These are phyloP conservation scores for Pseudonectria buxi DNA, from an alignment of 2,329 filamentous ascomycete genomes.

Conservation along the genomic window DNA sequence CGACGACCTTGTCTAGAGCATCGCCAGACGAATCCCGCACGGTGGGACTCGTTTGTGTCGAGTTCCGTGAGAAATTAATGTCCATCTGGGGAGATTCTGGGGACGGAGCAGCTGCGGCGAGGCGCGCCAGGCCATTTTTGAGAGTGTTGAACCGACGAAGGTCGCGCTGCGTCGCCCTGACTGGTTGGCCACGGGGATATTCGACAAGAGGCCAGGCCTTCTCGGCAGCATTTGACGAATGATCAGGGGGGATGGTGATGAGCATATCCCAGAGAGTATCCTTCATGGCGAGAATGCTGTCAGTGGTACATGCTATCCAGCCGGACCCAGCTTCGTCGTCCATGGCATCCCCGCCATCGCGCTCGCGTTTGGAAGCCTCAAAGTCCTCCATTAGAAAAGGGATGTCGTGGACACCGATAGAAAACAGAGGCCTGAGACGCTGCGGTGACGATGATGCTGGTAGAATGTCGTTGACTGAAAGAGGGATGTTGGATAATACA, in stretches of 20 bases:
- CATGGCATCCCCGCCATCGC: slow-evolving; percentile 29
- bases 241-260: slow-evolving; percentile 67
- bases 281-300: slow-evolving; percentile 86
- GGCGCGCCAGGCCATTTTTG: slow-evolving; percentile 51
- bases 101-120: slow-evolving; percentile 26
- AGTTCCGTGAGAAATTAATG: slow-evolving; percentile 18
- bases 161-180: slow-evolving; percentile 88
- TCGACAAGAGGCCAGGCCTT: slow-evolving; percentile 73
- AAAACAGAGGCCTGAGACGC: slow-evolving; percentile 78
- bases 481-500: slow-evolving; percentile 82
- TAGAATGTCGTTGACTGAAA: slow-evolving; percentile 64
- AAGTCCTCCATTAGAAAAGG: slow-evolving; percentile 62
- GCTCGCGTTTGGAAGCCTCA: slow-evolving; percentile 35
- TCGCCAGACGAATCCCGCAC: slow-evolving; percentile 37
- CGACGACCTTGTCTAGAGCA: slow-evolving; percentile 49
- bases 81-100: slow-evolving; percentile 24
- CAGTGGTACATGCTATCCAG: slow-evolving; percentile 94
- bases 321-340: slow-evolving; percentile 50
- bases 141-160: slow-evolving; percentile 71
- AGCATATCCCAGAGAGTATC: slow-evolving; percentile 82
- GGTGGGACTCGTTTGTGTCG: slow-evolving; percentile 20
- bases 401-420: slow-evolving; percentile 89
- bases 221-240: slow-evolving; percentile 50
- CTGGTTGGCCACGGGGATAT: slow-evolving; percentile 51
- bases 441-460: slow-evolving; percentile 54